phyloP scores from a whole-genome alignment of 73 alveolate species.

The Symbiodinium natans region DNA sequence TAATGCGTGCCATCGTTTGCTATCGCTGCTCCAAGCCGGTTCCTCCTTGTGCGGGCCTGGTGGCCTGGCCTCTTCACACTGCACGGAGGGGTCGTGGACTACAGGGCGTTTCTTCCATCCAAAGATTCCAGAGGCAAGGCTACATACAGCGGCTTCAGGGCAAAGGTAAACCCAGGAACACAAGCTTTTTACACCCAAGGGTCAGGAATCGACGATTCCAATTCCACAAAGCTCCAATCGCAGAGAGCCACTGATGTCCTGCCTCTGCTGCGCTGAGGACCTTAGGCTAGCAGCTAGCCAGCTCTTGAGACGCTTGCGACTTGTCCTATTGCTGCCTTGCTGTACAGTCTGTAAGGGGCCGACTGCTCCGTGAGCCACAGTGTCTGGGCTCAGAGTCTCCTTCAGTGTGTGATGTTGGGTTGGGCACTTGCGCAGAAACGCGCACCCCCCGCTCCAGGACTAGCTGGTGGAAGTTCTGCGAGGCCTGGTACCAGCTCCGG shows the following conservation, averaged over 20 bases:
- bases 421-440: background rate
- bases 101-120: too few relatives aligned
- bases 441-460: background rate
- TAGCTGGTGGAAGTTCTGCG: conserved; percentile 27
- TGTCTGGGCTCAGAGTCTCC: conserved; percentile 8
- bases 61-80: too few relatives aligned
- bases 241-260: conserved; percentile 52
- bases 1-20: too few relatives aligned
- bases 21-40: too few relatives aligned
- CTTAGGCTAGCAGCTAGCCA: background rate
- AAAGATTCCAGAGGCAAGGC: too few relatives aligned
- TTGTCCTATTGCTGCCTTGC: too few relatives aligned
- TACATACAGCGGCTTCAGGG: too few relatives aligned
- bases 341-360: background rate
- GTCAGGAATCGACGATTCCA: background rate
- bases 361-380: conserved; percentile 46
- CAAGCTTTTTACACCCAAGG: background rate
- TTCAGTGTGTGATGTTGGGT: background rate
- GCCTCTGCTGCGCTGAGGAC: conserved; percentile 38
- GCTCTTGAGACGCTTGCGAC: too few relatives aligned
- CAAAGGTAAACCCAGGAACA: too few relatives aligned
- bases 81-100: too few relatives aligned
- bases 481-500: conserved; percentile 25
- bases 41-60: too few relatives aligned
- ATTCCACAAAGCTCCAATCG: background rate